phyloP scores from a whole-genome alignment of 2,329 filamentous ascomycete genomes.

The Metarhizium sp. region DNA sequence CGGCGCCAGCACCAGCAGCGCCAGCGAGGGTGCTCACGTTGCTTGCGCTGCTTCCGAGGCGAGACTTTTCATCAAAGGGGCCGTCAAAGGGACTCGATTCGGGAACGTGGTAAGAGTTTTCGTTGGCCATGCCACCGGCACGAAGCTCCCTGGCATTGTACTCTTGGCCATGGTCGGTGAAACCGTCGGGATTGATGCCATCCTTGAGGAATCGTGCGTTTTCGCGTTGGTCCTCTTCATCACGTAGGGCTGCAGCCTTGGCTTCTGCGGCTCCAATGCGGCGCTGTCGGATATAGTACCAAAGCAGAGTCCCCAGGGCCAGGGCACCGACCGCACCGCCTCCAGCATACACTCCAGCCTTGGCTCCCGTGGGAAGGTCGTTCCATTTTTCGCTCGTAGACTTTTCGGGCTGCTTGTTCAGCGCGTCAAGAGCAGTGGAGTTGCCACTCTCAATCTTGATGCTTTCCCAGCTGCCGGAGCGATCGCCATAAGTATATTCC shows the following conservation, averaged over 20 bases:
- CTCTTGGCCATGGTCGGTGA: slow-evolving; percentile 20
- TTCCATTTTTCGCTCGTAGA: slow-evolving; percentile 44
- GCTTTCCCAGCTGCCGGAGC: slow-evolving; percentile 52
- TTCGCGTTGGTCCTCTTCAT: slow-evolving; percentile 40
- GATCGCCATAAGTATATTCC: slow-evolving; percentile 57
- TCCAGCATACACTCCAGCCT: slow-evolving; percentile 42
- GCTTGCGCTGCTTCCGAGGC: slow-evolving; percentile 6
- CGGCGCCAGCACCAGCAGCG: slow-evolving; percentile 4
- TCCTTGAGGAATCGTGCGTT: slow-evolving; percentile 38
- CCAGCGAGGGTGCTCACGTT: slow-evolving; percentile 9
- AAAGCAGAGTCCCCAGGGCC: slow-evolving; percentile 30
- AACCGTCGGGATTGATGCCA: slow-evolving; percentile 39
- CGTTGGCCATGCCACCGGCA: slow-evolving; percentile 6
- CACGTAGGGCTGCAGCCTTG: slow-evolving; percentile 31
- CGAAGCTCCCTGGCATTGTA: slow-evolving; percentile 10
- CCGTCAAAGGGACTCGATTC: slow-evolving; percentile 8
- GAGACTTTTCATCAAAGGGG: slow-evolving; percentile 6
- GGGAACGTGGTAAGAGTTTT: slow-evolving; percentile 10
- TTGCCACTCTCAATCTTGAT: slow-evolving; percentile 49
- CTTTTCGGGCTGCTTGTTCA: slow-evolving; percentile 30
- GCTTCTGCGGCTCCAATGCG: slow-evolving; percentile 43
- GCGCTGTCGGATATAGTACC: slow-evolving; percentile 48
- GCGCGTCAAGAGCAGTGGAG: slow-evolving; percentile 40
- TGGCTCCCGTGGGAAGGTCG: slow-evolving; percentile 37
- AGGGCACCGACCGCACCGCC: slow-evolving; percentile 34